phyloP scores from a whole-genome alignment of 2,329 filamentous ascomycete genomes.

The Zymoseptoria crescenta region DNA sequence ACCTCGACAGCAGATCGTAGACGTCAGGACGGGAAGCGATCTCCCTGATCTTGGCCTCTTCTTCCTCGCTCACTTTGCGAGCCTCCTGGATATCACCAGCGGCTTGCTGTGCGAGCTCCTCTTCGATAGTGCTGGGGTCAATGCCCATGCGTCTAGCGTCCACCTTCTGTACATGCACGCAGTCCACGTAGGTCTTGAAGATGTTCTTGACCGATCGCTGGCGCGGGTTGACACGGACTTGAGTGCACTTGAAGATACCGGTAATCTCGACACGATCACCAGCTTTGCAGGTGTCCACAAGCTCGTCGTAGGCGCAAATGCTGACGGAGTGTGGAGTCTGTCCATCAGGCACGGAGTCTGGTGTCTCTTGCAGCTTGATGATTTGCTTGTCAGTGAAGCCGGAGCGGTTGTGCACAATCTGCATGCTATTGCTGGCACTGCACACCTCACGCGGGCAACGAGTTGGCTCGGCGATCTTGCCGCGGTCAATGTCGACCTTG shows the following conservation, averaged over 20 bases:
- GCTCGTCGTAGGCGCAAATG: constrained; percentile 89
- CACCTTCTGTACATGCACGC: constrained; percentile 90
- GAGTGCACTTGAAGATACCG: constrained; percentile 91
- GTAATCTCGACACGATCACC: constrained; percentile 94
- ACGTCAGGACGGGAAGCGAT: constrained; percentile 76
- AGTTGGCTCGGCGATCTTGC: constrained; percentile 91
- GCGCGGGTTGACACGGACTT: constrained; percentile 86
- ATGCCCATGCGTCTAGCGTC: constrained; percentile 92
- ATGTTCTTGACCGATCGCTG: constrained; percentile 89
- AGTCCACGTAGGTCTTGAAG: constrained; percentile 97
- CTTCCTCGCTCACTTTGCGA: constrained; percentile 74
- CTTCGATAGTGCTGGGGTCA: constrained; percentile 78
- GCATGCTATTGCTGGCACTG: constrained; percentile 86
- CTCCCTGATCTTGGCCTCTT: constrained; percentile 78
- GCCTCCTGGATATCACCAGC: constrained; percentile 71
- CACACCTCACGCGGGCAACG: constrained; percentile 78
- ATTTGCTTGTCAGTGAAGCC: constrained; percentile 96
- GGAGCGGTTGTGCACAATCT: constrained; percentile 94
- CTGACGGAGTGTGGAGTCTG: constrained; percentile 97
- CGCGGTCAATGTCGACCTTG: constrained; percentile 84
- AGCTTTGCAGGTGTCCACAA: constrained; percentile 96
- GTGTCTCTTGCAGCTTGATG: constrained; percentile 96
- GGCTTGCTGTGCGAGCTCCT: constrained; percentile 66
- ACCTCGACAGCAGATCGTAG: constrained; percentile 85
- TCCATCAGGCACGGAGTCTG: constrained; percentile 86